Evolutionary conservation across 306 rosid species (phyloP).

Genomic region (Lathyrus aphaca): DNA sequence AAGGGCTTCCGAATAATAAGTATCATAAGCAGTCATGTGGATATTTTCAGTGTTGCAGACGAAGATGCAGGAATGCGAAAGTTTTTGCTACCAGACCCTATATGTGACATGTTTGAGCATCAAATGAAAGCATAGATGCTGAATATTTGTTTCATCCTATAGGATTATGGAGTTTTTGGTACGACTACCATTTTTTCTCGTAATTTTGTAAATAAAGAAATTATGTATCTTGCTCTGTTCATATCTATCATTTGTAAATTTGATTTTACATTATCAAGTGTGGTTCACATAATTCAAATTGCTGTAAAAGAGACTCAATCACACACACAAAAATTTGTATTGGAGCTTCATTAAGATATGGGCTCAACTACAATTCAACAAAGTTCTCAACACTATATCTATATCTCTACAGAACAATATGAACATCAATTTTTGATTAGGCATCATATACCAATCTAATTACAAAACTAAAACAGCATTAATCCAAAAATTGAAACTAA

Average conservation of each 20-base stretch:
- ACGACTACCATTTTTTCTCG: background rate
- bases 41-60: constrained; percentile 54
- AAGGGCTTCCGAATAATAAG: constrained; percentile 56
- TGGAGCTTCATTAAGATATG: background rate
- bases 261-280: background rate
- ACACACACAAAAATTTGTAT: constrained; percentile 10
- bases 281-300: background rate
- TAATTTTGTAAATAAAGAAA: background rate
- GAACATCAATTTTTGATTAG: background rate
- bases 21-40: constrained; percentile 62
- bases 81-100: constrained; percentile 71
- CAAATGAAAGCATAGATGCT: constrained; percentile 36
- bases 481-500: background rate
- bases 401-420: background rate
- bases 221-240: constrained; percentile 13
- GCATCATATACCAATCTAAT: background rate
- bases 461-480: background rate
- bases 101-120: constrained; percentile 51
- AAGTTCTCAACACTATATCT: background rate
- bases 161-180: background rate
- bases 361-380: background rate
- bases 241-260: constrained; percentile 15
- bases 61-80: constrained; percentile 43
- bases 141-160: constrained; percentile 21
- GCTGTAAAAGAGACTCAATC: background rate